A percentile compares a stretch with the other conserved stretches of the same genome.
Evolutionary conservation across 129 eudicot species (phyloP).

Genomic region (Erigeron canadensis): DNA sequence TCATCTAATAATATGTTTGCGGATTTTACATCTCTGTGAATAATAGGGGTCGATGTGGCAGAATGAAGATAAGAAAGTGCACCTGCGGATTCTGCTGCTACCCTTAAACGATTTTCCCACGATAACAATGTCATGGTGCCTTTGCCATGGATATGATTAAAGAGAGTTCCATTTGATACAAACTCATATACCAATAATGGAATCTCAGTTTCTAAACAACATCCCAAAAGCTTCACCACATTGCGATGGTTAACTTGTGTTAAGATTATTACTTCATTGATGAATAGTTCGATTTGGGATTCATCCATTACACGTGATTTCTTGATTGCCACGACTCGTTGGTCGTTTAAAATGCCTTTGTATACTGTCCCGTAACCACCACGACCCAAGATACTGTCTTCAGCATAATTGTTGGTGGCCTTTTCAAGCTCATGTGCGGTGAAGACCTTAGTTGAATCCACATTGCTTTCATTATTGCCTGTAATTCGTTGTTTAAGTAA

Average conservation of each 20-base stretch:
- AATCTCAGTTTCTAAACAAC: slow-evolving; percentile 55
- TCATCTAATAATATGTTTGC: slow-evolving; percentile 56
- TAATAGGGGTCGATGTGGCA: slow-evolving; percentile 40
- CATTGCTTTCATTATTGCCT: slow-evolving; percentile 16
- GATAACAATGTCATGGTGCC: slow-evolving; percentile 38
- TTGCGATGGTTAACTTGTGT: slow-evolving; percentile 48
- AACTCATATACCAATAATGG: slow-evolving; percentile 51
- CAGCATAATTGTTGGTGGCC: slow-evolving; percentile 54
- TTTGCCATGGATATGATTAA: slow-evolving; percentile 38
- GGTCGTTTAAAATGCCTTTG: slow-evolving; percentile 38
- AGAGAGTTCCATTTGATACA: slow-evolving; percentile 46
- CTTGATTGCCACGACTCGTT: slow-evolving; percentile 48
- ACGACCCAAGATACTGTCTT: slow-evolving; percentile 40
- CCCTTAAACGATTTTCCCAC: slow-evolving; percentile 49
- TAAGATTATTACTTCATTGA: slow-evolving; percentile 50
- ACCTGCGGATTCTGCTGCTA: slow-evolving; percentile 55
- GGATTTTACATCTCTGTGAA: slow-evolving; percentile 60
- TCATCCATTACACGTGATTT: slow-evolving; percentile 47
- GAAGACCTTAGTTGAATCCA: slow-evolving; percentile 44
- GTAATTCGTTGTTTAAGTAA: slow-evolving; percentile 36
- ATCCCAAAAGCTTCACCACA: too few species aligned
- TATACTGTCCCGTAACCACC: slow-evolving; percentile 51
- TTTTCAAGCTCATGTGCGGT: slow-evolving; percentile 40
- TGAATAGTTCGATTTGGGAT: slow-evolving; percentile 53
- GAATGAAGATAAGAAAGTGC: slow-evolving; percentile 64